Evolutionary conservation across 345 rosid species (phyloP).

Genomic region (Sonneratia alba): DNA sequence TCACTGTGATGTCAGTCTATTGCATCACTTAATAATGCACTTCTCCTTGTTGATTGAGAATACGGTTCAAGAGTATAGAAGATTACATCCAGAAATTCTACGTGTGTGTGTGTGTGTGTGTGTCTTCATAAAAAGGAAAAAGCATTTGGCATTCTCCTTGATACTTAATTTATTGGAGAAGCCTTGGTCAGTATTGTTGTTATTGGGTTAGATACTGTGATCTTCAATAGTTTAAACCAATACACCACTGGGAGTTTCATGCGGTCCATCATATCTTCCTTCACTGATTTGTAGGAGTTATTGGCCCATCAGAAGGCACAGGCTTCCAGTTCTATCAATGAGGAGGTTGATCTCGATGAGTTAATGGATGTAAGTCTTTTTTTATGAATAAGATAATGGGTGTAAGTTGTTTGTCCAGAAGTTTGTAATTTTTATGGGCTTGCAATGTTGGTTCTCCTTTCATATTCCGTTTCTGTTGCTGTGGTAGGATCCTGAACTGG

Average conservation of each 20-base stretch:
- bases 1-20: not conserved
- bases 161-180: not conserved
- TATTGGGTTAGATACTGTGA: not conserved
- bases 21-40: not conserved
- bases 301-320: slow-evolving; percentile 61
- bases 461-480: not conserved
- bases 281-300: slow-evolving; percentile 40
- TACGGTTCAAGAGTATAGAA: not conserved
- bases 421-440: not conserved
- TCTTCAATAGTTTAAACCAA: not conserved
- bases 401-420: slow-evolving; percentile 36
- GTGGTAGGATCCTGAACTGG: slow-evolving; percentile 84
- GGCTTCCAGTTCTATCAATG: slow-evolving; percentile 41
- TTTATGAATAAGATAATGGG: slow-evolving; percentile 64
- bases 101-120: not conserved
- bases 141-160: not conserved
- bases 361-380: slow-evolving; percentile 54
- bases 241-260: not conserved
- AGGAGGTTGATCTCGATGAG: slow-evolving; percentile 86
- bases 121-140: not conserved
- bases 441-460: not conserved
- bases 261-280: not conserved
- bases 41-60: not conserved
- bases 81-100: not conserved
- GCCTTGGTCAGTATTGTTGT: not conserved